Evolutionary conservation across 2,329 filamentous ascomycete species (phyloP), one percentile per base, ranked within the genome.

Genomic region (Lecanicillium sp.): DNA sequence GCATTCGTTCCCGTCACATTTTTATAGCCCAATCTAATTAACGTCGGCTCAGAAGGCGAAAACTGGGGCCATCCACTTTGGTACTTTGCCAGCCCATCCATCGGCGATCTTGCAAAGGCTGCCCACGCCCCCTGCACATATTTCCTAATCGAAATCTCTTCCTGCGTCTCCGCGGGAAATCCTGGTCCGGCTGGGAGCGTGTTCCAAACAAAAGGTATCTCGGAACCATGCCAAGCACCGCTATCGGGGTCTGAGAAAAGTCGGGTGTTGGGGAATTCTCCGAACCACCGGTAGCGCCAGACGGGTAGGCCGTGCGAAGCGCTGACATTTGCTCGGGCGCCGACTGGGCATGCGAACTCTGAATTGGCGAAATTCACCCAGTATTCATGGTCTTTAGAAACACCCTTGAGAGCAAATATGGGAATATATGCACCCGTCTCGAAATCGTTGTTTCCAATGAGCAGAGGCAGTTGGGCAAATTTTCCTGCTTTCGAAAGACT

Each of bases 71-170:
- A 25, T 25, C 22, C 22, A n/a, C n/a, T n/a, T n/a, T n/a, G n/a
- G 22, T 25, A 25, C 11, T 25, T 25, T 25, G 22, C 11, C 22
- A 25, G 11, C 22, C 22, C 29, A 30, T 30, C 15, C 29, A 13
- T 30, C 8, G 12, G 13, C 6, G 13, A n/a, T n/a, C n/a, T 33
- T 33, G 30, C 30, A 33, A 33, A 33, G 30, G 30, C 30, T 33
- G 30, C 30, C 30, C 30, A 33, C 10, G 30, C 30, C 17, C 30
- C 30, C 30, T 18, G 30, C 30, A 18, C 13, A 18, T 33, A 33
- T 17, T 33, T 33, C 30, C 30, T 18, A 18, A 33, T 33, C n/a
- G n/a, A 15, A 33, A 33, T 18, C 17, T 33, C n/a, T 33, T 33
- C n/a, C n/a, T 7, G 14, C 12, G 30, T 17, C 7, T 33, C n/a